These are phyloP conservation scores for Ceratocystis variospora DNA, from an alignment of 2,329 filamentous ascomycete species.

Conservation along the genomic window DNA sequence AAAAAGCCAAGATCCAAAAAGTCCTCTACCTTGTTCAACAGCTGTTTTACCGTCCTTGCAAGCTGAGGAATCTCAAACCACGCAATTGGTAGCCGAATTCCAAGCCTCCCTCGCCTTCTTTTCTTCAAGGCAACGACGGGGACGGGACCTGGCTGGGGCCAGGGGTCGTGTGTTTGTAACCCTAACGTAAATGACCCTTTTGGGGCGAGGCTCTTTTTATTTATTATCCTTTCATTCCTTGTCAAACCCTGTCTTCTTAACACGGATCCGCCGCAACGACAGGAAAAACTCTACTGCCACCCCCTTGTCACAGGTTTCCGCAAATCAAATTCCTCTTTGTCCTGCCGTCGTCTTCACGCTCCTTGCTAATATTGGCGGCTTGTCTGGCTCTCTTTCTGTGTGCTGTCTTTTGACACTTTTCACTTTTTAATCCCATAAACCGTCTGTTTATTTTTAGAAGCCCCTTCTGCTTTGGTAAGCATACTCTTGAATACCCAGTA, in stretches of 20 bases:
- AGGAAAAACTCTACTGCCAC: background rate
- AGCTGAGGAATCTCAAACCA: constrained; percentile 2
- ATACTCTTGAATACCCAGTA: too few relatives aligned
- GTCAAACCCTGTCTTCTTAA: background rate
- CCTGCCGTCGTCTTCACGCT: background rate
- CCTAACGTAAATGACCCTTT: background rate
- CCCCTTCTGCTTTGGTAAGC: too few relatives aligned
- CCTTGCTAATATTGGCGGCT: background rate
- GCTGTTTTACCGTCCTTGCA: background rate
- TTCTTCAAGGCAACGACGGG: too few relatives aligned
- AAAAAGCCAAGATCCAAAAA: background rate
- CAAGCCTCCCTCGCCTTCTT: background rate
- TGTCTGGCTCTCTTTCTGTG: too few relatives aligned
- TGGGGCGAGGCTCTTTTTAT: background rate
- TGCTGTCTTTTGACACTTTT: too few relatives aligned
- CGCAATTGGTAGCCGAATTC: background rate
- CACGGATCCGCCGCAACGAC: background rate
- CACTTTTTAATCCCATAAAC: too few relatives aligned
- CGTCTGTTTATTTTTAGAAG: too few relatives aligned
- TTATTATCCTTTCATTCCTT: background rate
- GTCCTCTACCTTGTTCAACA: background rate
- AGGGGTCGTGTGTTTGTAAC: background rate
- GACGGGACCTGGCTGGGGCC: too few relatives aligned
- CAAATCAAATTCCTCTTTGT: background rate
- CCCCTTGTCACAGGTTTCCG: constrained; percentile 2